A percentile compares a stretch with the other conserved stretches of the same genome.
Evolutionary conservation across 176 grass and related monocot genomes (phyloP).

Genomic region (Elaeis guineensis): DNA sequence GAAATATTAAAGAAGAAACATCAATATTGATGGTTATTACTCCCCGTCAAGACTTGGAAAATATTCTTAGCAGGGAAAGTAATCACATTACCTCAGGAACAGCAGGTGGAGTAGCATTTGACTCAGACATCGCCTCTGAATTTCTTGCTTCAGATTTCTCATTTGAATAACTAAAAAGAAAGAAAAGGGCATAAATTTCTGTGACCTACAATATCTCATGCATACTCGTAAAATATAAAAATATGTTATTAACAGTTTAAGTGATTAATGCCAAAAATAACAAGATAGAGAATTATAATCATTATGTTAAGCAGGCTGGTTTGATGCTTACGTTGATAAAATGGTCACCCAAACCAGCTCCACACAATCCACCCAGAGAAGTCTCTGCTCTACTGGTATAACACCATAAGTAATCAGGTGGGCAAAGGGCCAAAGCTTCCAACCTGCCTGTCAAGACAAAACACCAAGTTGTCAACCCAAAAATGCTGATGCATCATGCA

Average conservation of each 20-base stretch:
- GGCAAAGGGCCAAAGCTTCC: conserved; percentile 95
- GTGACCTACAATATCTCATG: no score
- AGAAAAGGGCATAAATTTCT: neutral
- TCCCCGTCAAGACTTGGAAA: neutral
- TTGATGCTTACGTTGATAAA: conserved; percentile 65
- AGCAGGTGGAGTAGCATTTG: neutral
- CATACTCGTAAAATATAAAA: no score
- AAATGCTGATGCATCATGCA: no score
- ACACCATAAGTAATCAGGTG: conserved; percentile 89
- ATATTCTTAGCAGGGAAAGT: neutral
- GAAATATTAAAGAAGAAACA: neutral
- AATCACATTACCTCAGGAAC: conserved; percentile 18
- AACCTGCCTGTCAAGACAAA: conserved; percentile 57
- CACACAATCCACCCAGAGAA: conserved; percentile 93
- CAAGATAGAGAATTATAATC: neutral
- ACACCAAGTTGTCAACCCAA: neutral
- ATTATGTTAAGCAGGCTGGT: conserved; percentile 6
- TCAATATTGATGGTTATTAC: neutral
- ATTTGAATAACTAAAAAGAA: conserved; percentile 64
- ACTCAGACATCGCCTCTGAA: conserved; percentile 15
- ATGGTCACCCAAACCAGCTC: conserved; percentile 96
- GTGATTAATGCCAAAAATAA: no score
- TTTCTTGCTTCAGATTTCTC: conserved; percentile 97
- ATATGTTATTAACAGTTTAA: no score
- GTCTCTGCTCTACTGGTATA: conserved; percentile 83